Conservation (phyloP, 179 eudicot species). For the Drosera spatulata region DNA sequence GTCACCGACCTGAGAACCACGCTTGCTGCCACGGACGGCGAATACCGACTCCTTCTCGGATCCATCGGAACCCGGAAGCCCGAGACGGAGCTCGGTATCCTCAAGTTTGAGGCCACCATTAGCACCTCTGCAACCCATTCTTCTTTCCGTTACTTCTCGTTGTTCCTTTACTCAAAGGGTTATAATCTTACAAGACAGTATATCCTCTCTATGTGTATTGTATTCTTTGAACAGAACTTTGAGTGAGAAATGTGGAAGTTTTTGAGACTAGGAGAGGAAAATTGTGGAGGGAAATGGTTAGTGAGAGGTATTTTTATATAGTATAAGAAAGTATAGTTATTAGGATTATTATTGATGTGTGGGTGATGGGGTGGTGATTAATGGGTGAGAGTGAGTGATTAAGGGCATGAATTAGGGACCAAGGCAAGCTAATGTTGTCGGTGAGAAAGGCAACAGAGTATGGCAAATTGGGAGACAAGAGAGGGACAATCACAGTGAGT, state of each 20-base stretch:
- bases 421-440: conserved; percentile 40
- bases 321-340: too few relatives aligned
- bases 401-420: conserved; percentile 29
- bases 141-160: background rate
- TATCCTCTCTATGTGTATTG: background rate
- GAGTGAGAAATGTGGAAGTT: too few relatives aligned
- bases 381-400: background rate
- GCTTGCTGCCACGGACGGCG: conserved; percentile 24
- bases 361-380: background rate
- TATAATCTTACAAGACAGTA: background rate
- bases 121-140: conserved; percentile 8
- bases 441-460: conserved; percentile 23
- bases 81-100: conserved; percentile 50
- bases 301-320: too few relatives aligned
- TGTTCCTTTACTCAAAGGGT: background rate
- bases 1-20: conserved; percentile 11
- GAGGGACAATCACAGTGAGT: conserved; percentile 44
- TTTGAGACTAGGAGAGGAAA: too few relatives aligned
- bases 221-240: too few relatives aligned
- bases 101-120: conserved; percentile 29
- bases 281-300: too few relatives aligned
- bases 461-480: conserved; percentile 33
- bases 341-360: background rate
- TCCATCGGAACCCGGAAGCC: conserved; percentile 36
- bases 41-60: conserved; percentile 6